Base-by-base conservation (phyloP, 305 asterid genomes). In the Andrographis paniculata region DNA sequence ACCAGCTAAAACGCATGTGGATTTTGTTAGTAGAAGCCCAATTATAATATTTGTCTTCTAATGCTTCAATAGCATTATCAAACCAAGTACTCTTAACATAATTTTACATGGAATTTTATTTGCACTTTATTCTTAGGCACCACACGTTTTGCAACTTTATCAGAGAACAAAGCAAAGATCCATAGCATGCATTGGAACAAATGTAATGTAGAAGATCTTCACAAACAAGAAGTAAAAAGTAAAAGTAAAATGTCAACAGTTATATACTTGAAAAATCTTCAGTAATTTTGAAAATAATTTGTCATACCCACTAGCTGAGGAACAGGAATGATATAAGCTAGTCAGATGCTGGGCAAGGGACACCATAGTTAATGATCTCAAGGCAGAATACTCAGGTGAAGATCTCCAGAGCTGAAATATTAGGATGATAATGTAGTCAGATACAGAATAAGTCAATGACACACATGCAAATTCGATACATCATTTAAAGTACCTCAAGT, bases 321-420 rank as follows among this genome's bases (percentile, higher is more conserved):
- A 73, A 69, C 74, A 83, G 43, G 87, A 79, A 73, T 75, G 96
- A 42, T 82, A 75, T 69, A 91, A 72, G 73, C 89, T 72, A 68
- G 81, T 75, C 80, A 91, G 66, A 67, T 91, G 99, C 58, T 91
- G 99, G 42, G 99, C 89, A 63, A 91, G 95, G 70, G 99, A 78
- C 66, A 91, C 94, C 94, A 91, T 87, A 14, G 94, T 81, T 59
- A 91, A 73, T 50, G 99, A 87, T 74, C 96, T 79, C 78, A 80
- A 72, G 63, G 96, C 96, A 60, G 82, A 83, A 66, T 77, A 91
- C 73, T 87, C 96, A 30, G 95, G 67, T 37, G 99, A 83, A 56
- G 87, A 78, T 74, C 75, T 91, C 99, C 96, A 91, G 53, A 91
- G 85, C 99, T 91, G 96, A 53, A 71, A 60, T 19, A 27, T 52